Percentiles rank a stretch among this genome's conserved stretches.
Evolutionary conservation across 768 basidiomycete genomes (phyloP).

Genomic region (Naganishia friedmannii): DNA sequence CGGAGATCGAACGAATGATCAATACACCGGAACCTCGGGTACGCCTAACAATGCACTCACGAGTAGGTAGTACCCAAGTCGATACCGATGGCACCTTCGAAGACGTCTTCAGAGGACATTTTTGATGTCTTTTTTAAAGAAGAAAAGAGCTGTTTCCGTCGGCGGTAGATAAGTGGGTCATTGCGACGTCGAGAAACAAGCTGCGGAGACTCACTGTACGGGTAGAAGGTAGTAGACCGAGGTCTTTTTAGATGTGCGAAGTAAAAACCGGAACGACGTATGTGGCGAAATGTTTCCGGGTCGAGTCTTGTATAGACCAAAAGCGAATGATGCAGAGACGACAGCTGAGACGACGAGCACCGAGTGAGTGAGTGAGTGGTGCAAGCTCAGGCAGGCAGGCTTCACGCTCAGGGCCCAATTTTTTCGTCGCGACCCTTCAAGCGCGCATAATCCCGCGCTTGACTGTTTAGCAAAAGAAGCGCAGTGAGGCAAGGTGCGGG

Average conservation of each 20-base stretch:
- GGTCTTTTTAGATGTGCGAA: conserved; percentile 21
- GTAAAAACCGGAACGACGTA: not conserved
- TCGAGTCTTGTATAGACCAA: conserved; percentile 12
- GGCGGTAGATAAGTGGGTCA: not conserved
- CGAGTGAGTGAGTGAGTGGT: not conserved
- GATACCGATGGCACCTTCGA: conserved; percentile 85
- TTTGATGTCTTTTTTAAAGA: conserved; percentile 54
- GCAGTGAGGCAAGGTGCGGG: not conserved
- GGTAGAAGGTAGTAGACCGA: conserved; percentile 22
- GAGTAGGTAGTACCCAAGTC: conserved; percentile 55
- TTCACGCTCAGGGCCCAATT: not conserved
- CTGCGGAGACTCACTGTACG: conserved; percentile 21
- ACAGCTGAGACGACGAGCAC: not conserved
- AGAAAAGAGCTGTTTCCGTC: conserved; percentile 16
- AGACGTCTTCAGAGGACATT: conserved; percentile 76
- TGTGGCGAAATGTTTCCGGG: not conserved
- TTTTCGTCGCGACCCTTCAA: not conserved
- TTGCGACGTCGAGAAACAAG: not conserved
- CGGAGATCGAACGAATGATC: no score
- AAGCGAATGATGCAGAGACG: not conserved
- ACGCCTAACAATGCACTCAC: conserved; percentile 19
- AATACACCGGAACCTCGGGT: no score
- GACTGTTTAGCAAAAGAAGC: not conserved
- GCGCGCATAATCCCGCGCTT: conserved; percentile 1
- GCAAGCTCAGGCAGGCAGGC: no score